Conservation (phyloP, 176 grass and related monocot species). For the Triticum monococcum region DNA sequence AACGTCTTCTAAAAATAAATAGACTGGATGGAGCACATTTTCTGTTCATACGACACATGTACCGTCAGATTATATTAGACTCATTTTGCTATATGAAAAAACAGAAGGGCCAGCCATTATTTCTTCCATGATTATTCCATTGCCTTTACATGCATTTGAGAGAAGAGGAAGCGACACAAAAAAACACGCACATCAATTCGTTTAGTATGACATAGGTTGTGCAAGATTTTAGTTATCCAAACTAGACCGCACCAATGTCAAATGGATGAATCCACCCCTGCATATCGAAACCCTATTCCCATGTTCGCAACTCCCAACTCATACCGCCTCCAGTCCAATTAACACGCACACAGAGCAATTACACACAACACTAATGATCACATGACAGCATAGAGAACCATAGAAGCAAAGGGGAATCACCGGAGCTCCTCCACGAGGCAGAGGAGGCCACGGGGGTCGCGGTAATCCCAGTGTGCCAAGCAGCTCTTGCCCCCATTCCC, state of each 20-base stretch:
- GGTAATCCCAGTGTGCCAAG: constrained; percentile 60
- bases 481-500: constrained; percentile 51
- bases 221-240: not conserved
- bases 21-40: not conserved
- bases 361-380: not conserved
- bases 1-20: not conserved
- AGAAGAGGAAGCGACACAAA: not conserved
- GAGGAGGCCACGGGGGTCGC: constrained; percentile 50
- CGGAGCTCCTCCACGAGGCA: constrained; percentile 64
- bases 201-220: not conserved
- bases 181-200: not conserved
- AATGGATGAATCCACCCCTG: not conserved
- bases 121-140: not conserved
- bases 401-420: constrained; percentile 35
- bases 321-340: not conserved
- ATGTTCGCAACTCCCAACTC: not conserved
- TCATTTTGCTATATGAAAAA: constrained; percentile 9
- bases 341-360: not conserved
- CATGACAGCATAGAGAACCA: not conserved
- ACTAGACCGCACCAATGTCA: not conserved
- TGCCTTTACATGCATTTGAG: not conserved
- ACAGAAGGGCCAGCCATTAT: not conserved
- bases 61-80: not conserved
- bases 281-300: not conserved
- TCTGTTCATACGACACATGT: not conserved